phyloP scores from a whole-genome alignment of 768 basidiomycete genomes.

The Sarcodon aspratus region DNA sequence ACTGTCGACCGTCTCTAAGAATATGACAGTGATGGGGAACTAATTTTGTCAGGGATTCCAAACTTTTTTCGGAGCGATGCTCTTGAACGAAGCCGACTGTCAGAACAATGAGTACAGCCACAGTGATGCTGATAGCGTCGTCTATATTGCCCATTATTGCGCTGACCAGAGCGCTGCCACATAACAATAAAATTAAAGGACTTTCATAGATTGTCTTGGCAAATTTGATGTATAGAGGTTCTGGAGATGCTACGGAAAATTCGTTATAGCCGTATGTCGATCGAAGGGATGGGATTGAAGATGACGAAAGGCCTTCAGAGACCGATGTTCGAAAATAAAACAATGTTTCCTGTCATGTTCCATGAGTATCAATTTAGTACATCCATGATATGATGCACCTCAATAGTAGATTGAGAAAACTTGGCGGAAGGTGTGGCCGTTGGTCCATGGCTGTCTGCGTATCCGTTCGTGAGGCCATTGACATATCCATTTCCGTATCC shows the following conservation, averaged over 20 bases:
- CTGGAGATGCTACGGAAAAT: conserved; percentile 76
- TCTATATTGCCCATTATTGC: conserved; percentile 92
- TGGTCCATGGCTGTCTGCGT: conserved; percentile 18
- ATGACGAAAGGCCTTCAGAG: conserved; percentile 47
- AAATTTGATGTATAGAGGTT: conserved; percentile 79
- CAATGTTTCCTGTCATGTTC: conserved; percentile 51
- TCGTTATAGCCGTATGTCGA: conserved; percentile 84
- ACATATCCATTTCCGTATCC: conserved; percentile 7
- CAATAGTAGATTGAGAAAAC: conserved; percentile 54
- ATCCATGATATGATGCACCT: conserved; percentile 33
- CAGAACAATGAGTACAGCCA: conserved; percentile 87
- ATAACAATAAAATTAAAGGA: conserved; percentile 81
- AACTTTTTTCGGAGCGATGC: conserved; percentile 84
- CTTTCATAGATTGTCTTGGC: conserved; percentile 93
- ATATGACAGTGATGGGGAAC: conserved; percentile 96
- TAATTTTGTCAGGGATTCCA: conserved; percentile 92
- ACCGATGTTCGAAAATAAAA: conserved; percentile 56
- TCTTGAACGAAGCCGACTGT: conserved; percentile 97
- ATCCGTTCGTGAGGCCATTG: conserved; percentile 17
- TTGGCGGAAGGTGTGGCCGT: conserved; percentile 51
- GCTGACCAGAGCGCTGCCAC: conserved; percentile 84
- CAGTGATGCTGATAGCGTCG: conserved; percentile 86
- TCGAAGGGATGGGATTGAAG: conserved; percentile 53
- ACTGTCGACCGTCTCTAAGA: conserved; percentile 51
- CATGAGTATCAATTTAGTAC: conserved; percentile 4